Evolutionary conservation across 495 filamentous ascomycete species (phyloP).

Genomic region (Penicillium riverlandense): DNA sequence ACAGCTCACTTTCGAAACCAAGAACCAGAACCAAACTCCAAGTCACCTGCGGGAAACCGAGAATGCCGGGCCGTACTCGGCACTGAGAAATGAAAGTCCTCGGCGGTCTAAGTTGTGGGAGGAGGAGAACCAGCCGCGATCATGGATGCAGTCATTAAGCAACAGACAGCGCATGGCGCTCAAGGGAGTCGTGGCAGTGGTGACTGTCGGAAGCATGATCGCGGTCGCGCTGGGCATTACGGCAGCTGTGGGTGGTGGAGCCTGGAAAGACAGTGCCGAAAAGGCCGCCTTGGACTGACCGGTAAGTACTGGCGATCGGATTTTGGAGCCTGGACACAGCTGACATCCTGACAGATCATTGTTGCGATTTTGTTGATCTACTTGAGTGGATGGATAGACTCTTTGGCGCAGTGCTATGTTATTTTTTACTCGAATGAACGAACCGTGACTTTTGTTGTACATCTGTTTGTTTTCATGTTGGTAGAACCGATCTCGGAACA

Average conservation of each 20-base stretch:
- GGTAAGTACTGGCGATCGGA: background rate
- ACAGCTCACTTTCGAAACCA: constrained; percentile 30
- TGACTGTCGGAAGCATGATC: constrained; percentile 52
- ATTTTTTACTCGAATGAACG: too few relatives aligned
- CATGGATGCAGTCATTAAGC: constrained; percentile 33
- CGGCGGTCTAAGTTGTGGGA: constrained; percentile 38
- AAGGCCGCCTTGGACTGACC: constrained; percentile 15
- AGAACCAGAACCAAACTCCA: constrained; percentile 13
- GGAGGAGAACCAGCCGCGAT: constrained; percentile 21
- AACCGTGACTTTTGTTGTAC: too few relatives aligned
- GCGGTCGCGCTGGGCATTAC: constrained; percentile 58
- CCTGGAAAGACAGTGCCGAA: constrained; percentile 38
- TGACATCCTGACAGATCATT: too few relatives aligned
- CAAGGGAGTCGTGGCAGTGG: constrained; percentile 47
- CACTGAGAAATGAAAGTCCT: constrained; percentile 9
- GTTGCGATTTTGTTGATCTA: background rate
- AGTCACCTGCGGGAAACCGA: constrained; percentile 24
- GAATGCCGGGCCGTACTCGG: constrained; percentile 14
- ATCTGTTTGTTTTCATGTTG: too few relatives aligned
- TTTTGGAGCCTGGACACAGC: too few relatives aligned
- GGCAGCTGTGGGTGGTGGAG: constrained; percentile 51
- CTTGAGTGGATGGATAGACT: too few relatives aligned
- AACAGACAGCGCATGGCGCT: constrained; percentile 43
- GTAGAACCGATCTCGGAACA: constrained; percentile 4
- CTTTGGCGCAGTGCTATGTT: too few relatives aligned